Percentiles rank a stretch among this genome's conserved stretches.
Evolutionary conservation across 2,329 filamentous ascomycete species (phyloP).

Genomic region (Ascochyta lentis): DNA sequence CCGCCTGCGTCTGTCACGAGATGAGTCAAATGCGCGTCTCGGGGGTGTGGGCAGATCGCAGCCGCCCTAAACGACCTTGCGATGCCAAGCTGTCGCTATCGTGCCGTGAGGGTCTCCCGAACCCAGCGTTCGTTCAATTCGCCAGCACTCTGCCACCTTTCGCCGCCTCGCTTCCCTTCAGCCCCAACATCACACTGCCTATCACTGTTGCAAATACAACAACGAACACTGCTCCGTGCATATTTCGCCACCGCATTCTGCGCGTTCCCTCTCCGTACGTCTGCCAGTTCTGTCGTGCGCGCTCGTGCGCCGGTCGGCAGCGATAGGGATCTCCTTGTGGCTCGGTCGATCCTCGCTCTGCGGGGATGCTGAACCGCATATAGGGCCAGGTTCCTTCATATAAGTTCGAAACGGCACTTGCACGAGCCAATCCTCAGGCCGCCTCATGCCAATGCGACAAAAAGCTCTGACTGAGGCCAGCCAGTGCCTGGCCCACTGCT

Average conservation of each 20-base stretch:
- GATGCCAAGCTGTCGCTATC: constrained; percentile 31
- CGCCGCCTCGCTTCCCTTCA: constrained; percentile 23
- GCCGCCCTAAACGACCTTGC: constrained; percentile 23
- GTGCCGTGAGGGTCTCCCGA: constrained; percentile 28
- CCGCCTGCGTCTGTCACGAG: constrained; percentile 33
- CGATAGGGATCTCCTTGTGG: constrained; percentile 43
- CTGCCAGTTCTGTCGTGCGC: constrained; percentile 33
- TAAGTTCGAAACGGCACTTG: constrained; percentile 50
- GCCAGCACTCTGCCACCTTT: constrained; percentile 21
- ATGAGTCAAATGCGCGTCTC: constrained; percentile 33
- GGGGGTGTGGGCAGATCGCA: constrained; percentile 39
- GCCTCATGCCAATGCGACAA: constrained; percentile 47
- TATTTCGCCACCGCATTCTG: constrained; percentile 27
- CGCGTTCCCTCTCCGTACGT: constrained; percentile 29
- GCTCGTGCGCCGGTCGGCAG: constrained; percentile 40
- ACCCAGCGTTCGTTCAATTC: constrained; percentile 19
- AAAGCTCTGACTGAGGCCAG: constrained; percentile 37
- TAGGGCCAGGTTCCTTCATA: constrained; percentile 43
- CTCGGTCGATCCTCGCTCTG: constrained; percentile 44
- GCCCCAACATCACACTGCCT: constrained; percentile 10
- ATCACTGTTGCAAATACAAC: constrained; percentile 14
- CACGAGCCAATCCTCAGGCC: constrained; percentile 49
- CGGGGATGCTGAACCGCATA: constrained; percentile 48
- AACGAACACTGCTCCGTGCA: constrained; percentile 11
- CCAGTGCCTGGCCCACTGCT: constrained; percentile 37